Evolutionary conservation across 805 yeast species (phyloP), one percentile per base, ranked within the genome.

Genomic region (Ogataea corticis): DNA sequence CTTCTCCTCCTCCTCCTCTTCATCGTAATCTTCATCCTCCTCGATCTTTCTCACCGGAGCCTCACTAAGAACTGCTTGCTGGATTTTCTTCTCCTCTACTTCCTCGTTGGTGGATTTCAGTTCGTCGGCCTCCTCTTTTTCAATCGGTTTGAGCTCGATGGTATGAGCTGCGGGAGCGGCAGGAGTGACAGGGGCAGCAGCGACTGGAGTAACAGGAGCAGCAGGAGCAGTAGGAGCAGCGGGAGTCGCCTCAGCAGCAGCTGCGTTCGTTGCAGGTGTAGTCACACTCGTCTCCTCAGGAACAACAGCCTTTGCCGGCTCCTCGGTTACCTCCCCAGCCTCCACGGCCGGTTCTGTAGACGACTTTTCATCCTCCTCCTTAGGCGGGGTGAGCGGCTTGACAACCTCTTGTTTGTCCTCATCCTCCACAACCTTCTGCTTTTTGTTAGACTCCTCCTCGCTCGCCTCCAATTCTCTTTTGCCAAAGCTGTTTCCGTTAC

Each of bases 11-110:
- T 44, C 51, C 11, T 55, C 57, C 16, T 57, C 67, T 18, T 65
- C 71, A 45, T 67, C 71, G 41, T 67, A 67, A 46, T 67, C 61
- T 36, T 67, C 71, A 49, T 67, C 71, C 49, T 67, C 71, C 27
- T 67, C 69, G 16, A 67, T 55, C 31, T 58, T 53, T 39, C 71
- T 58, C n/a, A 65, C 58, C 11, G 64, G 65, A 32, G 59, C 59
- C 41, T 63, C 66, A 19, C 40, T 49, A 16, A 47, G 32, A 14
- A 48, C 49, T 9, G 42, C 48, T 15, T 43, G 45, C 35, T 54
- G 53, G 33, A 42, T 50, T 19, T 46, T 52, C 15, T 42, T 29
- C 29, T 46, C 56, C 25, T 40, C 36, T 13, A 45, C 52, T 27
- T 44, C 58, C 31, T 50, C 52, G 12, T 46, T 31, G 16, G 51